Conservation (phyloP, 805 yeast genomes). For the Cyberlindnera nakhonratchasimensis region DNA sequence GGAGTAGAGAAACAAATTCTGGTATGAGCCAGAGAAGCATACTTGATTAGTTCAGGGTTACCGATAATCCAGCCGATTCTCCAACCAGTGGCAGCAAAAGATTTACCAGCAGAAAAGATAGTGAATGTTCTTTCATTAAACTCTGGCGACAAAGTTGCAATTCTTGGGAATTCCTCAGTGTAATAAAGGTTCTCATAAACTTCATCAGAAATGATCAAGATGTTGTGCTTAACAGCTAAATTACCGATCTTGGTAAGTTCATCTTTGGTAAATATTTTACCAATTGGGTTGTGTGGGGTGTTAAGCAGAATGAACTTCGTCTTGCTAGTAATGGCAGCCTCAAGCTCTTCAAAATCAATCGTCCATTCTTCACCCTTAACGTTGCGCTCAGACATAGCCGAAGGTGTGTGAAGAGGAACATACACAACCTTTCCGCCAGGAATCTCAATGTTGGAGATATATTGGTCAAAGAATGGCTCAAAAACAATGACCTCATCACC, state of each 20-base stretch:
- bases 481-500: slow-evolving; percentile 97
- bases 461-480: slow-evolving; percentile 97
- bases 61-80: slow-evolving; percentile 96
- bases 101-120: slow-evolving; percentile 96
- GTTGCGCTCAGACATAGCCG: slow-evolving; percentile 55
- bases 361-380: slow-evolving; percentile 86
- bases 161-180: slow-evolving; percentile 65
- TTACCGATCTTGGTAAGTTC: slow-evolving; percentile 77
- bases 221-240: slow-evolving; percentile 79
- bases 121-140: slow-evolving; percentile 76
- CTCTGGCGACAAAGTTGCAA: slow-evolving; percentile 80
- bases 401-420: slow-evolving; percentile 83
- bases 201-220: slow-evolving; percentile 85
- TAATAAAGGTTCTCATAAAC: slow-evolving; percentile 91
- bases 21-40: slow-evolving; percentile 86
- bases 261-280: slow-evolving; percentile 75
- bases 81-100: slow-evolving; percentile 99
- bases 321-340: slow-evolving; percentile 62
- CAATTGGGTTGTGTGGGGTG: slow-evolving; percentile 96
- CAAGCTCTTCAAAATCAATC: slow-evolving; percentile 74
- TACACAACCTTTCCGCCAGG: slow-evolving; percentile 90
- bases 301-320: slow-evolving; percentile 87
- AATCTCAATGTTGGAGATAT: slow-evolving; percentile 88
- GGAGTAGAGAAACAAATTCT: slow-evolving; percentile 91
- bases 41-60: slow-evolving; percentile 72